A percentile compares a stretch with the other conserved stretches of the same genome.
Evolutionary conservation across 2,329 filamentous ascomycete species (phyloP).

Genomic region (Arthrobotrys sinensis): DNA sequence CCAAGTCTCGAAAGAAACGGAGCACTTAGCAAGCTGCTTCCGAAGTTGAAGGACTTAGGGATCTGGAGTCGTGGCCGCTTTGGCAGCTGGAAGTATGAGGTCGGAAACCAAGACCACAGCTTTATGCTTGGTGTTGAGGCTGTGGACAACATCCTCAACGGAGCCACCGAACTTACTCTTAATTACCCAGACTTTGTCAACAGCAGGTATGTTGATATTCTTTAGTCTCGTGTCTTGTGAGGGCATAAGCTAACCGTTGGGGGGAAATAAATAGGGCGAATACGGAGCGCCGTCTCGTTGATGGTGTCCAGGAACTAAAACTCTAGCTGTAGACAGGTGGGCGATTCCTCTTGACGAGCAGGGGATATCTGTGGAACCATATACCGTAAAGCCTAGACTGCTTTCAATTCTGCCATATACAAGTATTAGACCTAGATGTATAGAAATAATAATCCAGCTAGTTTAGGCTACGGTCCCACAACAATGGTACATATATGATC

Average conservation of each 20-base stretch:
- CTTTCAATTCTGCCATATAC: conserved; percentile 4
- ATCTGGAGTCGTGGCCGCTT: conserved; percentile 98
- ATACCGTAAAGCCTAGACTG: conserved; percentile 16
- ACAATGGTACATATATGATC: neutral
- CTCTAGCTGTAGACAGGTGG: conserved; percentile 3
- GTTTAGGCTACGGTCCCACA: neutral
- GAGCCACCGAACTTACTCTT: conserved; percentile 89
- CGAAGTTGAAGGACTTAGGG: conserved; percentile 89
- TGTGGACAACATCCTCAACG: conserved; percentile 89
- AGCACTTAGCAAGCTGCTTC: conserved; percentile 90
- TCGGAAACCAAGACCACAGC: conserved; percentile 79
- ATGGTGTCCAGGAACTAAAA: conserved; percentile 65
- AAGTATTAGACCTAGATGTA: conserved; percentile 24
- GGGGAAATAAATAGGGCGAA: conserved; percentile 65
- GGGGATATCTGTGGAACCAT: neutral
- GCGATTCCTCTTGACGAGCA: neutral
- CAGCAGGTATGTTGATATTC: conserved; percentile 65
- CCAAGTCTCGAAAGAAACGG: conserved; percentile 95
- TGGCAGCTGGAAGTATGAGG: conserved; percentile 98
- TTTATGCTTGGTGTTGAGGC: conserved; percentile 98
- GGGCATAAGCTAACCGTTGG: neutral
- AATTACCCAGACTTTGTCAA: conserved; percentile 99
- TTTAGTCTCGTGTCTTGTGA: neutral
- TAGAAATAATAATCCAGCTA: conserved; percentile 15
- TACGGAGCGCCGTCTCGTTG: conserved; percentile 67